Conservation (phyloP, 1,284 basidiomycete species). For the Coniferiporia weirii region DNA sequence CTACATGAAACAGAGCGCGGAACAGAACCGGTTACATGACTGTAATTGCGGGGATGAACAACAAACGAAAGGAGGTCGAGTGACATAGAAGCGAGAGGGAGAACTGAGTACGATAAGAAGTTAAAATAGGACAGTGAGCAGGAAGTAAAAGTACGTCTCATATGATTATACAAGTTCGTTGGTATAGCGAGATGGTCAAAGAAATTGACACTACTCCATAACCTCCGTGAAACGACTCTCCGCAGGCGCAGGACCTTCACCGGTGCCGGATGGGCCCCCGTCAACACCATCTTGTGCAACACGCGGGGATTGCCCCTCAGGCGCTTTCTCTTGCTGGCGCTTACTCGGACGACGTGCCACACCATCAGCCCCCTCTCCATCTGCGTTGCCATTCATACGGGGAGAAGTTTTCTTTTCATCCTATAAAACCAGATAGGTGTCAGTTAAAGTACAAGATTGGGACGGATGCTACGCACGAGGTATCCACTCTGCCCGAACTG, state of each 20-base stretch:
- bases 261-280: constrained; percentile 19
- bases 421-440: constrained; percentile 20
- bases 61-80: too few relatives aligned
- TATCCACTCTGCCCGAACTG: constrained; percentile 67
- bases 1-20: too few relatives aligned
- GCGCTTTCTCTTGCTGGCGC: constrained; percentile 68
- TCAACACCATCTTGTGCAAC: constrained; percentile 20
- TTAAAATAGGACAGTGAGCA: too few relatives aligned
- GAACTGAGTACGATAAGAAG: too few relatives aligned
- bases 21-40: too few relatives aligned
- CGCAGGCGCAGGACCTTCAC: constrained; percentile 32
- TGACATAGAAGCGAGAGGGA: too few relatives aligned
- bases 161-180: not conserved
- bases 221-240: constrained; percentile 39
- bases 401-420: constrained; percentile 37
- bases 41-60: too few relatives aligned
- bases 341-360: constrained; percentile 44
- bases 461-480: constrained; percentile 45
- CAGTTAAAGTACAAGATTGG: not conserved
- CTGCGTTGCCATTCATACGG: constrained; percentile 20
- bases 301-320: constrained; percentile 45
- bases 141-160: not conserved
- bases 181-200: not conserved
- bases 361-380: constrained; percentile 26
- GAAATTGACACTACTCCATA: not conserved